phyloP scores from a whole-genome alignment of 768 basidiomycete species.

The Lactifluus piperatus region DNA sequence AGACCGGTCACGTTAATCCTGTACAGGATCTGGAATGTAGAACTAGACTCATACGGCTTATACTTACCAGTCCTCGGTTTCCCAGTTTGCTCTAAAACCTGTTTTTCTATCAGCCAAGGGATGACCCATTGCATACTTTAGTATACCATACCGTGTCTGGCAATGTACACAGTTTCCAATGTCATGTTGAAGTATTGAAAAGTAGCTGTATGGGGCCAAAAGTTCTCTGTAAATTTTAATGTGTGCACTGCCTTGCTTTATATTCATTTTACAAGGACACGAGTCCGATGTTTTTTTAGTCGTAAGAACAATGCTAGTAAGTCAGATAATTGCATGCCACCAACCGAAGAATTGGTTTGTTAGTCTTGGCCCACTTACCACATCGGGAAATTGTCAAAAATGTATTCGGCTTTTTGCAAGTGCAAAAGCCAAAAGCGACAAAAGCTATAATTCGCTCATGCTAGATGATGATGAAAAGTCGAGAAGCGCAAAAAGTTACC shows the following conservation, averaged over 20 bases:
- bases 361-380: neutral
- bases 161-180: conserved; percentile 59
- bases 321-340: no score
- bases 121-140: neutral
- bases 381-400: no score
- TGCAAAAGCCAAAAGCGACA: no score
- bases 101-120: conserved; percentile 12
- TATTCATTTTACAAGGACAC: no score
- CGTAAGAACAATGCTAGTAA: no score
- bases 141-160: conserved; percentile 47
- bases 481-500: no score
- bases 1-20: conserved; percentile 63
- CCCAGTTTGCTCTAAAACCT: conserved; percentile 77
- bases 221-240: no score
- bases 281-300: no score
- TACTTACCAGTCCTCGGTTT: conserved; percentile 52
- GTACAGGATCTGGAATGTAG: neutral
- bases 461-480: no score
- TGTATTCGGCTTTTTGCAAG: no score
- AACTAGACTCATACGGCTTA: neutral
- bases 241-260: neutral
- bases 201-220: neutral
- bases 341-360: neutral
- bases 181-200: conserved; percentile 29
- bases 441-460: no score